Percentiles rank a stretch among this genome's conserved stretches.
These are phyloP conservation scores for Xanthoceras sorbifolium DNA, from an alignment of 345 rosid genomes.

Conservation along the genomic window DNA sequence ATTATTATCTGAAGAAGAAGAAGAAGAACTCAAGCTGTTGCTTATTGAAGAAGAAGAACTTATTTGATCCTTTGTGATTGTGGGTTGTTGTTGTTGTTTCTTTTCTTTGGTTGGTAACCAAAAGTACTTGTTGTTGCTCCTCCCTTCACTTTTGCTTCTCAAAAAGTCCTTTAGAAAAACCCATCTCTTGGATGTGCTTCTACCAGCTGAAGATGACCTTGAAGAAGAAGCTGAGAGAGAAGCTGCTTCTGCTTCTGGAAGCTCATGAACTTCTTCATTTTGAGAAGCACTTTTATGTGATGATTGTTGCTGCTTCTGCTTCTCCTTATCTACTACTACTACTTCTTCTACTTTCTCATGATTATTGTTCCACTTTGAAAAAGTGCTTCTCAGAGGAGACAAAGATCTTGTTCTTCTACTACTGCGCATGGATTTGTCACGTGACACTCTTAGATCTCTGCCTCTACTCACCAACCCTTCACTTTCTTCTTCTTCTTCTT, in stretches of 20 bases:
- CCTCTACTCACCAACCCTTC: constrained; percentile 39
- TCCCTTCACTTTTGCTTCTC: constrained; percentile 93
- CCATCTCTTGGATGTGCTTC: constrained; percentile 92
- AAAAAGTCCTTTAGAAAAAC: constrained; percentile 85
- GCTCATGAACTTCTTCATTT: too few species aligned
- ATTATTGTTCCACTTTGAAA: constrained; percentile 36
- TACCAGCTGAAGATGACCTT: constrained; percentile 79
- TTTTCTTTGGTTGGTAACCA: constrained; percentile 73
- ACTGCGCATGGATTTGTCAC: constrained; percentile 59
- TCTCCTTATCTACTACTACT: neutral
- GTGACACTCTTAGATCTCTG: constrained; percentile 58
- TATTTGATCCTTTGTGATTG: neutral
- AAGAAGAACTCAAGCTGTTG: too few species aligned
- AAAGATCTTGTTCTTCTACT: constrained; percentile 79
- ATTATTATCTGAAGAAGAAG: too few species aligned
- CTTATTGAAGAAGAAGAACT: neutral
- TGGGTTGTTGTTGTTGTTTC: constrained; percentile 39
- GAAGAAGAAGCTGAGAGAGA: constrained; percentile 79
- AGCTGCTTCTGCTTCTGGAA: constrained; percentile 23
- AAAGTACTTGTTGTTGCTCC: constrained; percentile 70
- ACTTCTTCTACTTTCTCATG: constrained; percentile 22
- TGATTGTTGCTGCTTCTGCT: neutral
- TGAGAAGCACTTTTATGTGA: constrained; percentile 6
- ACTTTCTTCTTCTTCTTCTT: constrained; percentile 33
- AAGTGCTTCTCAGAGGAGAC: constrained; percentile 68